Evolutionary conservation across 306 rosid genomes (phyloP).

Genomic region (Mucuna pruriens): DNA sequence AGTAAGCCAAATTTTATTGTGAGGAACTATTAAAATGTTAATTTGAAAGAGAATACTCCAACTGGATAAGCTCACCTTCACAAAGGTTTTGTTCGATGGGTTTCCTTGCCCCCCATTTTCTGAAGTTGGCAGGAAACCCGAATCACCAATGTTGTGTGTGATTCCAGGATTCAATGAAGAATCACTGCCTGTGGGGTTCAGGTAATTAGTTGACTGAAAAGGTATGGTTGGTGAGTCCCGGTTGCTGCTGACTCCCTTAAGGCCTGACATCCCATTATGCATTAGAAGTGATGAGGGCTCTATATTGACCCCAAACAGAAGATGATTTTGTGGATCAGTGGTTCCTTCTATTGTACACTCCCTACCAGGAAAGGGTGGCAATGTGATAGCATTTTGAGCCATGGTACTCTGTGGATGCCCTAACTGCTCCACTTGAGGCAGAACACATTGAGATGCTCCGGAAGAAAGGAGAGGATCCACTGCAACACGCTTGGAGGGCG

Average conservation of each 20-base stretch:
- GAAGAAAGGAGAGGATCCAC: slow-evolving; percentile 79
- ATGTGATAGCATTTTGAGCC: slow-evolving; percentile 58
- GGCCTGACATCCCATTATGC: slow-evolving; percentile 79
- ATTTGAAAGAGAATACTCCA: not conserved
- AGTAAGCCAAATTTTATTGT: not conserved
- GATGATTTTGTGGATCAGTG: slow-evolving; percentile 83
- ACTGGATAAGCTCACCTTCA: slow-evolving; percentile 64
- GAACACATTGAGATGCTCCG: slow-evolving; percentile 68
- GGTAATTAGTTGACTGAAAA: slow-evolving; percentile 71
- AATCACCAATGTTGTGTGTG: slow-evolving; percentile 68
- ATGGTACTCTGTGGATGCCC: slow-evolving; percentile 63
- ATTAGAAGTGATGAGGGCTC: slow-evolving; percentile 80
- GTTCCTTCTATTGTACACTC: slow-evolving; percentile 79
- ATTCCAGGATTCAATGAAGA: slow-evolving; percentile 72
- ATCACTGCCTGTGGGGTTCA: slow-evolving; percentile 63
- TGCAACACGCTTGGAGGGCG: slow-evolving; percentile 88
- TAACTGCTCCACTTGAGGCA: slow-evolving; percentile 76
- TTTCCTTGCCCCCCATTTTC: slow-evolving; percentile 74
- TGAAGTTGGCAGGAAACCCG: slow-evolving; percentile 72
- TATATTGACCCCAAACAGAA: slow-evolving; percentile 89
- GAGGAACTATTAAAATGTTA: not conserved
- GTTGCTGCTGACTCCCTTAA: slow-evolving; percentile 64
- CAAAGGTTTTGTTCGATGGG: slow-evolving; percentile 71
- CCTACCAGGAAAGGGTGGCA: slow-evolving; percentile 98
- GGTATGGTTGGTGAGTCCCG: slow-evolving; percentile 60